Evolutionary conservation across 2,329 filamentous ascomycete genomes (phyloP).

Genomic region (Rhynchosporium agropyri): DNA sequence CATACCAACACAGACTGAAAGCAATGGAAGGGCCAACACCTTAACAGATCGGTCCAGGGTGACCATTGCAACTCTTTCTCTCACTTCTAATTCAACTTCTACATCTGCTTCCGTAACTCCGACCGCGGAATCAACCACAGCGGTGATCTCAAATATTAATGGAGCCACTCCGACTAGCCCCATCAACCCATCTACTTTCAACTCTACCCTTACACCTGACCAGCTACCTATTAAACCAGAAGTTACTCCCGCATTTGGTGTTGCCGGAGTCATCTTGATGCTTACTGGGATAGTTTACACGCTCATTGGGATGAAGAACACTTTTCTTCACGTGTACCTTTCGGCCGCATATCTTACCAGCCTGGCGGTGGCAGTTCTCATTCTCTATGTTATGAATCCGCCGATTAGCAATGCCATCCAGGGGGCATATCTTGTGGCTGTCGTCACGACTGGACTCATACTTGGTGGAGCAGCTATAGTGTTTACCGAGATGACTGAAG

Average conservation of each 20-base stretch:
- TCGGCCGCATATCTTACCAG: constrained; percentile 74
- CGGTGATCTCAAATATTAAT: constrained; percentile 30
- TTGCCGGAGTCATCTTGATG: constrained; percentile 78
- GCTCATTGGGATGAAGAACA: constrained; percentile 81
- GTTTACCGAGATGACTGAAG: constrained; percentile 80
- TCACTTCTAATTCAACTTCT: constrained; percentile 23
- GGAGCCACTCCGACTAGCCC: constrained; percentile 26
- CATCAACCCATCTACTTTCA: constrained; percentile 30
- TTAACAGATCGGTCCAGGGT: constrained; percentile 20
- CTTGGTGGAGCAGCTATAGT: constrained; percentile 75
- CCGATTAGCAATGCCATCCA: constrained; percentile 77
- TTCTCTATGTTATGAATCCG: constrained; percentile 84
- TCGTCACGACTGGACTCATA: constrained; percentile 69
- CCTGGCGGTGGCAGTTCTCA: constrained; percentile 77
- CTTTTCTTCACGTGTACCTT: constrained; percentile 77
- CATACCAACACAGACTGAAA: constrained; percentile 22
- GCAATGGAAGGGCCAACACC: constrained; percentile 14
- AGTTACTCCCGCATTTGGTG: constrained; percentile 79
- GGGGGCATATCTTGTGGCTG: constrained; percentile 83
- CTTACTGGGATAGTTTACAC: constrained; percentile 70
- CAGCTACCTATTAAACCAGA: constrained; percentile 71
- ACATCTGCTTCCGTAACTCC: constrained; percentile 22
- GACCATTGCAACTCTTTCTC: constrained; percentile 16
- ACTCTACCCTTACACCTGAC: constrained; percentile 43
- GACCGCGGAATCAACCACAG: constrained; percentile 19